Percentiles rank a stretch among this genome's conserved stretches.
Conservation (phyloP, 169 alveolate genomes). For the Amoebophrya sp. region DNA sequence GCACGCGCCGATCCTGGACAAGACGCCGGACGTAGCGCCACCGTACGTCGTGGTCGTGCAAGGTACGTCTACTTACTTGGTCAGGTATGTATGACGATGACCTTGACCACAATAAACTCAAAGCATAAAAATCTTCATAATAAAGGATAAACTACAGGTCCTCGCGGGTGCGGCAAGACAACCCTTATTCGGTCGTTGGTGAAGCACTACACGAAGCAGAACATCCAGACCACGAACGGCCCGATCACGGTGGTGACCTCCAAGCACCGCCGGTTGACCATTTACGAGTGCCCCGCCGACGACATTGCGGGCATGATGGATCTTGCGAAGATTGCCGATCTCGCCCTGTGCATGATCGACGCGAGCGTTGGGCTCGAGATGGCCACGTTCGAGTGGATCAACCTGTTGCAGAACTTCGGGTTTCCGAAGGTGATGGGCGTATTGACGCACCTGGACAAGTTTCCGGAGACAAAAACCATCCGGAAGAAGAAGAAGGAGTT, state of each 20-base stretch:
- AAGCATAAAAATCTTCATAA: too few species aligned
- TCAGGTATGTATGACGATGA: too few species aligned
- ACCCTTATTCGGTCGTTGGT: slow-evolving; percentile 92
- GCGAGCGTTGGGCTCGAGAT: slow-evolving; percentile 90
- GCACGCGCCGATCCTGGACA: slow-evolving; percentile 48
- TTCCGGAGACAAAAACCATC: slow-evolving; percentile 71
- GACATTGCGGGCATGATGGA: slow-evolving; percentile 92
- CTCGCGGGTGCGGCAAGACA: slow-evolving; percentile 86
- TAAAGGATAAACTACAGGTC: too few species aligned
- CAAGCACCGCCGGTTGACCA: slow-evolving; percentile 82
- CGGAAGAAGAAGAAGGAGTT: slow-evolving; percentile 85
- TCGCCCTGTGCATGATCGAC: slow-evolving; percentile 88
- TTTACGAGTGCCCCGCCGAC: slow-evolving; percentile 85
- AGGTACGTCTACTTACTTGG: slow-evolving; percentile 52
- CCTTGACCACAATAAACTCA: too few species aligned
- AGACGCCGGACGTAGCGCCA: slow-evolving; percentile 57
- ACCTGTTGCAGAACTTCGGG: slow-evolving; percentile 74
- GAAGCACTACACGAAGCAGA: slow-evolving; percentile 81
- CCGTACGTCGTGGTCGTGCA: slow-evolving; percentile 76
- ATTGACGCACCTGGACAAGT: slow-evolving; percentile 89
- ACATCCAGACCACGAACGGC: slow-evolving; percentile 54
- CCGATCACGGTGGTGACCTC: slow-evolving; percentile 89
- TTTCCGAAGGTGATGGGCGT: slow-evolving; percentile 75
- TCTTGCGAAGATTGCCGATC: slow-evolving; percentile 92
- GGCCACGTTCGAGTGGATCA: slow-evolving; percentile 97